phyloP scores from a whole-genome alignment of 2,329 filamentous ascomycete species.

The Xylaria polymorpha region DNA sequence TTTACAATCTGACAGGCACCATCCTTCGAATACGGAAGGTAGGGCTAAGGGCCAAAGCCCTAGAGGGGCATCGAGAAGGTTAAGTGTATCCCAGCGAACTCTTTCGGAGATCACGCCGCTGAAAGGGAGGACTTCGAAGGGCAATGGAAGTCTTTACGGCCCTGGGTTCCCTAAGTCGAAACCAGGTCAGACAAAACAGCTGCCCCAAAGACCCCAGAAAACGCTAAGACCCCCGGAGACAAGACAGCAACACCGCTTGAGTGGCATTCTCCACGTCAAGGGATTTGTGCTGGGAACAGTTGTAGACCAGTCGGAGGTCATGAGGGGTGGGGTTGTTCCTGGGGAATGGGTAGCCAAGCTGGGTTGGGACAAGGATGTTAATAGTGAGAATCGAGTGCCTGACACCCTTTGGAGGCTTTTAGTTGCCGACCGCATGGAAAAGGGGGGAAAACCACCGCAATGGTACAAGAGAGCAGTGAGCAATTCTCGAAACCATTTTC shows the following conservation, averaged over 20 bases:
- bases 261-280: constrained; percentile 15
- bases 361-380: constrained; percentile 12
- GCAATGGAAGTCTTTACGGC: too few relatives aligned
- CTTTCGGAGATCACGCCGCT: neutral
- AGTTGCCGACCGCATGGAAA: constrained; percentile 26
- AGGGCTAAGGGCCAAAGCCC: neutral
- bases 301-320: constrained; percentile 23
- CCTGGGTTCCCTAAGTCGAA: too few relatives aligned
- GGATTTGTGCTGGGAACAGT: constrained; percentile 22
- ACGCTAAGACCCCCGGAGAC: neutral
- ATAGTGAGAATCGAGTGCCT: constrained; percentile 22
- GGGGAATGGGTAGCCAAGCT: constrained; percentile 25
- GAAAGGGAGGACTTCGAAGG: constrained; percentile 3
- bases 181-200: constrained; percentile 6
- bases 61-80: neutral
- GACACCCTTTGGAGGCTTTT: constrained; percentile 26
- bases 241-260: constrained; percentile 22
- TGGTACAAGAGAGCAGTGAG: constrained; percentile 30
- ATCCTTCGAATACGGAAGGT: constrained; percentile 8
- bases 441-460: constrained; percentile 23
- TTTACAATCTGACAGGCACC: neutral
- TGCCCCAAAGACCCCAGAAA: neutral
- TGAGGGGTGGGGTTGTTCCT: constrained; percentile 17
- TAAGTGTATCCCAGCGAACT: constrained; percentile 7
- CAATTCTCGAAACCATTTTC: too few relatives aligned